phyloP scores from a whole-genome alignment of 345 rosid genomes.

The Eucalyptus regnans region DNA sequence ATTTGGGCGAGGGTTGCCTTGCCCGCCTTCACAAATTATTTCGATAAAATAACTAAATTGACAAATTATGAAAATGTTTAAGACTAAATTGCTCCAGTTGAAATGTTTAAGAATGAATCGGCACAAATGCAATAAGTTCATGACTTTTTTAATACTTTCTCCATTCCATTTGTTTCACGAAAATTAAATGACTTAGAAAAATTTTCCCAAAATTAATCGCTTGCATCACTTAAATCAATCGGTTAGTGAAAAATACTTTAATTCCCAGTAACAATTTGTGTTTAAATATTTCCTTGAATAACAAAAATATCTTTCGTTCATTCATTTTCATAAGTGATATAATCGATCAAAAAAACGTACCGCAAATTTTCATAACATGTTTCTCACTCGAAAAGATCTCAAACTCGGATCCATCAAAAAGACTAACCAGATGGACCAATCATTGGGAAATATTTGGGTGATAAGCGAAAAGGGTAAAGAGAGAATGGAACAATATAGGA shows the following conservation, averaged over 20 bases:
- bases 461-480: neutral
- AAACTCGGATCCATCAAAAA: neutral
- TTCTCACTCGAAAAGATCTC: neutral
- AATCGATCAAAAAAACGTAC: too few relatives aligned
- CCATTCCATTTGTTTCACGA: accelerated
- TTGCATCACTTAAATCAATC: neutral
- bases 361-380: neutral
- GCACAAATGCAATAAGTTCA: accelerated
- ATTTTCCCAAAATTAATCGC: neutral
- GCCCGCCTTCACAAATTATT: too few relatives aligned
- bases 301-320: too few relatives aligned
- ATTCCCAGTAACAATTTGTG: neutral
- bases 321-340: too few relatives aligned
- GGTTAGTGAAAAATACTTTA: neutral
- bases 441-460: neutral
- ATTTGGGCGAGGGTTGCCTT: too few relatives aligned
- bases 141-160: too few relatives aligned
- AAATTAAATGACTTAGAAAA: accelerated
- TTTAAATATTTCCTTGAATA: neutral
- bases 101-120: too few relatives aligned
- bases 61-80: too few relatives aligned
- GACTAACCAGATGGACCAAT: neutral
- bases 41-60: too few relatives aligned
- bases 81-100: accelerated
- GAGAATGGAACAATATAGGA: neutral